Percentiles rank a stretch among this genome's conserved stretches.
phyloP scores from a whole-genome alignment of 345 rosid species.

The Noccaea bulbosa region DNA sequence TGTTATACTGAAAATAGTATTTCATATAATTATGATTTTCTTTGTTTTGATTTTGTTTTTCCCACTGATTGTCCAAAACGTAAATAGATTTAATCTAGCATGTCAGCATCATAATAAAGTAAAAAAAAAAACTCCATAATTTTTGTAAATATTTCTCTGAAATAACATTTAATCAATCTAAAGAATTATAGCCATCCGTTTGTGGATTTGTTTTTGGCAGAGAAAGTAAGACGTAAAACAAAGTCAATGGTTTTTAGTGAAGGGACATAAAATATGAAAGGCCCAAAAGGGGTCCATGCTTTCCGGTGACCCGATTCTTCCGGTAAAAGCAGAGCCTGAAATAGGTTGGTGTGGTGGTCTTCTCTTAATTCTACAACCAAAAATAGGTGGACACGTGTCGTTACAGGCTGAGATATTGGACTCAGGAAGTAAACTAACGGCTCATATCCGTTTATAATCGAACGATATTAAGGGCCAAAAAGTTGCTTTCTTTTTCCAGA shows the following conservation, averaged over 20 bases:
- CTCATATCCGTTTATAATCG: conserved; percentile 10
- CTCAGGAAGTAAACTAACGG: conserved; percentile 33
- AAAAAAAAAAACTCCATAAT: too few relatives aligned
- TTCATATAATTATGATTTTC: too few relatives aligned
- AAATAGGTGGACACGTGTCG: conserved; percentile 37
- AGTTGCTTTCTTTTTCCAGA: conserved; percentile 22
- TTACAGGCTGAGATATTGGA: conserved; percentile 32
- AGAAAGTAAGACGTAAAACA: background rate
- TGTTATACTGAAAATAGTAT: too few relatives aligned
- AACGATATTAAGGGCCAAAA: conserved; percentile 36
- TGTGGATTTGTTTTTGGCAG: too few relatives aligned
- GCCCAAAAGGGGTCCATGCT: conserved; percentile 11
- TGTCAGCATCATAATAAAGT: too few relatives aligned
- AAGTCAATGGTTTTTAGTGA: background rate
- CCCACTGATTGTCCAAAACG: too few relatives aligned
- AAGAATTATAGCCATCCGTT: too few relatives aligned
- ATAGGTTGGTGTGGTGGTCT: background rate
- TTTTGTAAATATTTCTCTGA: too few relatives aligned
- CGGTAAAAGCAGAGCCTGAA: conserved; percentile 9
- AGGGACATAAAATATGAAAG: background rate
- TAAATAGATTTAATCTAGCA: too few relatives aligned
- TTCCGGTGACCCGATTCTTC: conserved; percentile 31
- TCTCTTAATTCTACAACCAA: conserved; percentile 8
- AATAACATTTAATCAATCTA: too few relatives aligned
- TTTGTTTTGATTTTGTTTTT: too few relatives aligned